Percentiles rank a stretch among this genome's conserved stretches.
These are phyloP conservation scores for Paramecium bursaria DNA, from an alignment of 73 alveolate species.

Conservation along the genomic window DNA sequence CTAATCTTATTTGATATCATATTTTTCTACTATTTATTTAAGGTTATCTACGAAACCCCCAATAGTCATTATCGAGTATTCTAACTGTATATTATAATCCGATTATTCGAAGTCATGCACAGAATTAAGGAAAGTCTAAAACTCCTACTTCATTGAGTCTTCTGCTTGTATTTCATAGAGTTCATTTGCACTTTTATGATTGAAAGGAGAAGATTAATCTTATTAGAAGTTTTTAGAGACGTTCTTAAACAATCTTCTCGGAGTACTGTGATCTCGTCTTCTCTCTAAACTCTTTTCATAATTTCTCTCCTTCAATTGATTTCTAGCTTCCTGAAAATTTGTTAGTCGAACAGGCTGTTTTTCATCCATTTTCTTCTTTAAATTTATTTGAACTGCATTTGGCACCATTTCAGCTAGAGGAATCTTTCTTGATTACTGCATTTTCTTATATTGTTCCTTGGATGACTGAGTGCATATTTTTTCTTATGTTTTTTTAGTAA, in stretches of 20 bases:
- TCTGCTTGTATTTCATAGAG: not conserved
- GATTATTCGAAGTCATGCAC: slow-evolving; percentile 37
- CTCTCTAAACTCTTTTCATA: slow-evolving; percentile 48
- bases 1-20: slow-evolving; percentile 53
- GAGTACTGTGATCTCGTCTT: slow-evolving; percentile 59
- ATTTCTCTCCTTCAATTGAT: slow-evolving; percentile 45
- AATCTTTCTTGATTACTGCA: slow-evolving; percentile 21
- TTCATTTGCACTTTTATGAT: not conserved
- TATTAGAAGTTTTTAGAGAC: slow-evolving; percentile 25
- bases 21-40: slow-evolving; percentile 50
- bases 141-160: slow-evolving; percentile 45
- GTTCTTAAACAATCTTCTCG: slow-evolving; percentile 56
- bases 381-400: slow-evolving; percentile 36
- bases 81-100: slow-evolving; percentile 10
- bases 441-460: slow-evolving; percentile 31
- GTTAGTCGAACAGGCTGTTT: slow-evolving; percentile 31
- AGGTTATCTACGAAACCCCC: slow-evolving; percentile 52
- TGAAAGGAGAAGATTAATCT: slow-evolving; percentile 41
- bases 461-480: too few relatives aligned
- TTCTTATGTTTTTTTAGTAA: too few relatives aligned
- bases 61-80: slow-evolving; percentile 3
- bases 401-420: slow-evolving; percentile 47
- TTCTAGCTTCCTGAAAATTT: slow-evolving; percentile 41
- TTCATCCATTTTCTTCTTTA: slow-evolving; percentile 46
- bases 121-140: slow-evolving; percentile 23